Evolutionary conservation across 2,329 filamentous ascomycete genomes (phyloP).

Genomic region (Cytospora piceae): DNA sequence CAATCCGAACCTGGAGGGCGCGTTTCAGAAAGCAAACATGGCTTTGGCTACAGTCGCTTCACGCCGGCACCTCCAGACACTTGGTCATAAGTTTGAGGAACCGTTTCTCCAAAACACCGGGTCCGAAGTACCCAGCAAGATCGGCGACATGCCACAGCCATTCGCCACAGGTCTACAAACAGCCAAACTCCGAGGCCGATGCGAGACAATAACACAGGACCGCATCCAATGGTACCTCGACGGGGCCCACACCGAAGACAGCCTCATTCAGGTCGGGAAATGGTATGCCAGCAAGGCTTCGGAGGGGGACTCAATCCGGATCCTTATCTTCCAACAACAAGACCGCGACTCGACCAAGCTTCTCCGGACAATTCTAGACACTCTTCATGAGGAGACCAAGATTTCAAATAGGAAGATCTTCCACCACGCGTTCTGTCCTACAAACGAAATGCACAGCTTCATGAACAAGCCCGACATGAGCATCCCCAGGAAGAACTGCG

Average conservation of each 20-base stretch:
- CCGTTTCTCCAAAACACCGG: constrained; percentile 54
- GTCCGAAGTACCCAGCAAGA: constrained; percentile 29
- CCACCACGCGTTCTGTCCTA: constrained; percentile 25
- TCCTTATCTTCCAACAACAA: constrained; percentile 92
- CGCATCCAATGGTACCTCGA: constrained; percentile 78
- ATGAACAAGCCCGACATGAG: constrained; percentile 23
- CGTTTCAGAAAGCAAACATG: constrained; percentile 63
- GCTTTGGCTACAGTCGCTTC: constrained; percentile 52
- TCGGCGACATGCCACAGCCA: constrained; percentile 49
- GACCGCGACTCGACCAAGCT: constrained; percentile 74
- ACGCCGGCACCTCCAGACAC: constrained; percentile 48
- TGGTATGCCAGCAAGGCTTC: constrained; percentile 71
- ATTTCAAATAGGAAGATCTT: constrained; percentile 37
- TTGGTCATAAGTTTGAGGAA: constrained; percentile 24
- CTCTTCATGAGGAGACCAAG: constrained; percentile 48
- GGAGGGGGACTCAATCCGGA: constrained; percentile 37
- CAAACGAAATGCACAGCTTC: constrained; percentile 23
- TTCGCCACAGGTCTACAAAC: constrained; percentile 68
- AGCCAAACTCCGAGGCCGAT: constrained; percentile 75
- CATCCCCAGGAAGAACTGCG: constrained; percentile 26
- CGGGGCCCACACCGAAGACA: constrained; percentile 86
- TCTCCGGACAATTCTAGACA: constrained; percentile 64
- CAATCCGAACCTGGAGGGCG: constrained; percentile 48
- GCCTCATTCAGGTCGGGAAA: constrained; percentile 71
- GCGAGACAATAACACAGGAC: constrained; percentile 61